phyloP scores from a whole-genome alignment of 306 rosid species.

The Pachyrhizus erosus region DNA sequence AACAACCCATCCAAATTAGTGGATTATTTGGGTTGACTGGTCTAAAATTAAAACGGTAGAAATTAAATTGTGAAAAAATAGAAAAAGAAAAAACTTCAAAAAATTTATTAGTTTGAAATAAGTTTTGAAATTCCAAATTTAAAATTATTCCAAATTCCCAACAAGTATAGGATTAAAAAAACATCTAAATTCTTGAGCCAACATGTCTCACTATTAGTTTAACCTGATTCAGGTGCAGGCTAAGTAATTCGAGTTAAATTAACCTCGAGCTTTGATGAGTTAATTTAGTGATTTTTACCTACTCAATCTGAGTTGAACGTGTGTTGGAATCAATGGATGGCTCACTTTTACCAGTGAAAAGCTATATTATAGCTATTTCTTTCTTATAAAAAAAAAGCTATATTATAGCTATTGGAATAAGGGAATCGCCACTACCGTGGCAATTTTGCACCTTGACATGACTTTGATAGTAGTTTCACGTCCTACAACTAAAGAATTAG shows the following conservation, averaged over 20 bases:
- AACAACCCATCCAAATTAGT: background rate
- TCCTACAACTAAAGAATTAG: constrained; percentile 28
- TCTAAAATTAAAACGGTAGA: too few species aligned
- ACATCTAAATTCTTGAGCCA: background rate
- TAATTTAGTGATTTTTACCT: too few species aligned
- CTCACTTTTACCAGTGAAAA: background rate
- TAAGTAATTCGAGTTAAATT: background rate
- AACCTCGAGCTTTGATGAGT: too few species aligned
- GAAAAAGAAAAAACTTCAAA: too few species aligned
- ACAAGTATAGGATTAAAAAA: too few species aligned
- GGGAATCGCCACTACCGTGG: constrained; percentile 12
- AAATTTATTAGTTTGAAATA: too few species aligned
- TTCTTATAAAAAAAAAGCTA: too few species aligned
- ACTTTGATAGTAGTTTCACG: constrained; percentile 8
- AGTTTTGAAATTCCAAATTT: too few species aligned
- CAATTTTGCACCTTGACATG: background rate
- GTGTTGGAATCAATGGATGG: background rate
- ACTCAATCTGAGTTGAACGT: too few species aligned
- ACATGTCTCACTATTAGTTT: background rate
- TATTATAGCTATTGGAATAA: constrained; percentile 36
- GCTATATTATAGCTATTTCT: background rate
- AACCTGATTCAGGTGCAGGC: background rate
- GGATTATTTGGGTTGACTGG: background rate
- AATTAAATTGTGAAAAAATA: too few species aligned
- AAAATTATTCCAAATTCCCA: too few species aligned